phyloP scores from a whole-genome alignment of 306 rosid species.

The Acacia crassicarpa region DNA sequence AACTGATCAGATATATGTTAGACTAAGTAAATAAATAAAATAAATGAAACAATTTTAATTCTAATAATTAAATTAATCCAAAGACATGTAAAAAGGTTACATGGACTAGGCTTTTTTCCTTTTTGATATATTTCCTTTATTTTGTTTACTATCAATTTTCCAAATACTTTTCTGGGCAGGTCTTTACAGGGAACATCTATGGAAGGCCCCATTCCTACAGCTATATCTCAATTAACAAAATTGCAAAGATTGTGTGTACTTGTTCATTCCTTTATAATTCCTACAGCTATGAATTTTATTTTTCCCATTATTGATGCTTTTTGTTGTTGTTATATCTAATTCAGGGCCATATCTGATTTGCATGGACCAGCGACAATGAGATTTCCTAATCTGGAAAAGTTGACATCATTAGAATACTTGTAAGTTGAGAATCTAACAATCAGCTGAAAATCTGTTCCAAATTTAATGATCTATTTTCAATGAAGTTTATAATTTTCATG shows the following conservation, averaged over 20 bases:
- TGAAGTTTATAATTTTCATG: not conserved
- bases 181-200: not conserved
- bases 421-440: conserved; percentile 40
- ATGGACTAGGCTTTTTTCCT: no score
- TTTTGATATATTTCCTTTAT: not conserved
- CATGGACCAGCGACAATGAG: conserved; percentile 8
- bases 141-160: no score
- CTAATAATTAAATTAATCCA: no score
- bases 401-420: conserved; percentile 34
- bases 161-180: not conserved
- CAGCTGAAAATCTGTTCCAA: not conserved
- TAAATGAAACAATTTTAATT: no score
- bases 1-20: no score
- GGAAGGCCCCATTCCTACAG: conserved; percentile 38
- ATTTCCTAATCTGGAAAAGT: conserved; percentile 44
- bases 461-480: not conserved
- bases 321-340: not conserved
- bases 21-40: not conserved
- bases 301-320: not conserved
- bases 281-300: not conserved
- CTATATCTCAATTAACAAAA: conserved; percentile 44
- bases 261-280: not conserved
- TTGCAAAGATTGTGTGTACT: conserved; percentile 57
- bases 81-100: no score
- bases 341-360: not conserved